Percentiles rank a stretch among this genome's conserved stretches.
Conservation (phyloP, 202 grass and related monocot species). For the Panicum hallii region DNA sequence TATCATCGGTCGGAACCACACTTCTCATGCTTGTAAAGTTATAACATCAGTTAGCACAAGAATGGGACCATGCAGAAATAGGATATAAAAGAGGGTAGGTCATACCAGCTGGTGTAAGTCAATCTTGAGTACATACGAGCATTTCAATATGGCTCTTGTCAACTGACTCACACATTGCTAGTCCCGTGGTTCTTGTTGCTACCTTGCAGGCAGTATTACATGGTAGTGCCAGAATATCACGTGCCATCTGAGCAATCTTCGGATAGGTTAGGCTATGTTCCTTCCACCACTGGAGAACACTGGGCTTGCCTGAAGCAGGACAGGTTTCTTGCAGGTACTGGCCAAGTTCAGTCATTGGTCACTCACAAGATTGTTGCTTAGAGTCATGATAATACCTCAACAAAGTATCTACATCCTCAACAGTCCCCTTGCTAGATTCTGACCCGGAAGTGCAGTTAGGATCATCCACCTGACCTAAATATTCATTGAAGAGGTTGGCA, state of each 20-base stretch:
- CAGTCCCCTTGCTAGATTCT: constrained; percentile 18
- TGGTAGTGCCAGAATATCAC: constrained; percentile 35
- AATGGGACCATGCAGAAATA: constrained; percentile 8
- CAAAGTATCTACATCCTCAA: background rate
- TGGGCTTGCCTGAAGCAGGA: background rate
- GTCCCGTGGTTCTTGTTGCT: constrained; percentile 9
- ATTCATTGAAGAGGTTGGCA: constrained; percentile 32
- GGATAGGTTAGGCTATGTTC: constrained; percentile 22
- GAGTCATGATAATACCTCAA: constrained; percentile 15
- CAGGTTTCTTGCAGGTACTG: constrained; percentile 27
- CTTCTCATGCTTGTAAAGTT: background rate
- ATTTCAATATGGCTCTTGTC: background rate
- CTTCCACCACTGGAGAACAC: constrained; percentile 40
- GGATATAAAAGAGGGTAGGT: constrained; percentile 13
- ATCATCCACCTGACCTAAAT: constrained; percentile 21
- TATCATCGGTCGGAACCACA: background rate
- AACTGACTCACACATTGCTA: background rate
- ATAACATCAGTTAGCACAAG: background rate
- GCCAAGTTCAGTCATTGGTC: constrained; percentile 35
- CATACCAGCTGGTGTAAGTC: constrained; percentile 35
- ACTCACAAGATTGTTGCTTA: background rate
- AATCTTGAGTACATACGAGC: constrained; percentile 31
- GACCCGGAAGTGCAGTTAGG: background rate
- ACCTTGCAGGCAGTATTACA: background rate
- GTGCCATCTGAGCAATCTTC: constrained; percentile 28